These are phyloP conservation scores for Hsuehochloa calcarea DNA, from an alignment of 176 grass and related monocot genomes.

Conservation along the genomic window DNA sequence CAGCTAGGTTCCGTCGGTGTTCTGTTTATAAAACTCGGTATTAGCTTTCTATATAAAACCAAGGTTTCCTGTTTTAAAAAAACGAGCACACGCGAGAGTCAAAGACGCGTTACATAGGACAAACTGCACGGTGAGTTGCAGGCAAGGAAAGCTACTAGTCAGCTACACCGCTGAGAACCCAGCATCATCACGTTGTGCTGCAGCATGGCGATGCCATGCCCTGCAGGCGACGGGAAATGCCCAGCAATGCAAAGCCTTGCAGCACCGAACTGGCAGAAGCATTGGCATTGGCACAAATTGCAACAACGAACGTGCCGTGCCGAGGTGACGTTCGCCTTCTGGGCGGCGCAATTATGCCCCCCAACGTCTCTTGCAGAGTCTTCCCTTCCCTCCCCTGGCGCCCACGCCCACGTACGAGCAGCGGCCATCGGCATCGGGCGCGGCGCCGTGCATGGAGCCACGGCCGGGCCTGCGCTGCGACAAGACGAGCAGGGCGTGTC, in stretches of 20 bases:
- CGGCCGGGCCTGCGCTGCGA: not conserved
- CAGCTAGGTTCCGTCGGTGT: no score
- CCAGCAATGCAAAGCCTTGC: not conserved
- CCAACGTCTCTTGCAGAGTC: not conserved
- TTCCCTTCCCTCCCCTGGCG: not conserved
- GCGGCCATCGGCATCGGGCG: not conserved
- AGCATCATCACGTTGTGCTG: not conserved
- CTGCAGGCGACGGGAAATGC: not conserved
- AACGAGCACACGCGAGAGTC: not conserved
- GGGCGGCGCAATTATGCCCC: not conserved
- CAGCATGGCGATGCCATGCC: not conserved
- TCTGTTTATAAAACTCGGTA: no score
- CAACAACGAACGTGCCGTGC: not conserved
- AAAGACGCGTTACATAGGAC: not conserved
- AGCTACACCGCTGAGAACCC: not conserved
- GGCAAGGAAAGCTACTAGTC: not conserved
- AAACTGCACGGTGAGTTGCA: not conserved
- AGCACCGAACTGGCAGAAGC: not conserved
- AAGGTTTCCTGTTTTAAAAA: no score
- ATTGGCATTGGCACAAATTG: not conserved
- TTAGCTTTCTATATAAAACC: no score
- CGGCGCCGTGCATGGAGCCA: not conserved
- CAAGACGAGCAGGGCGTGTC: not conserved
- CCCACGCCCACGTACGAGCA: not conserved
- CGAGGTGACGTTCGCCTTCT: not conserved